Base-by-base conservation (phyloP, 179 eudicot species). In the Silene vulgaris region DNA sequence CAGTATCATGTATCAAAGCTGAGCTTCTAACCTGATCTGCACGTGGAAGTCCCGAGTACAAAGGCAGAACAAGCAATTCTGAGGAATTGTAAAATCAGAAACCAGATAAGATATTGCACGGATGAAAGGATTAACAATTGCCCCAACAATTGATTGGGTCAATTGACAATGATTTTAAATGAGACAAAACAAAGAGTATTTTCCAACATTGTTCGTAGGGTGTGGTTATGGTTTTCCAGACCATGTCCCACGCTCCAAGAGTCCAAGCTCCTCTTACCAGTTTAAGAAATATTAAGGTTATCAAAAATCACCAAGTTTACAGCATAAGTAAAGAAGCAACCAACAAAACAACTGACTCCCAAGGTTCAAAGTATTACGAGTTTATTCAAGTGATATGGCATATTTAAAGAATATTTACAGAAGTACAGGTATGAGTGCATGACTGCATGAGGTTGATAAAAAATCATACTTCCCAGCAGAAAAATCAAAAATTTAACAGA, bases 31-130 rank as follows among this genome's bases (percentile, higher is more conserved):
- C 99, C 93, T 93, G 98, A n/a, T 96, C 98, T 68, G 96, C 91
- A 82, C 98, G 97, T 75, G 98, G 78, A 81, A 96, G 96, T 76
- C 99, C 98, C 0, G 99, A 96, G 80, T 96, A 93, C 73, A 96
- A 74, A 77, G 98, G 97, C 83, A 96, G 83, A 77, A 88, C 87
- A 37, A 90, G 79, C 87, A 96, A 83, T 76, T 90, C 99, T 96
- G 90, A 69, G 74, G 43, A 68, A 56, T 63, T 75, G 56, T 28
- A n/a, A 64, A 69, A 56, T 23, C 21, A 69, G 43, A 74, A 59
- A 73, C 76, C 72, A 78, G 57, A 73, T 74, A 70, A 76, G 76
- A 9, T 56, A 79, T 14, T 32, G 4, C 23, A 23, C 56, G 3
- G 30, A 26, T 6, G 16, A 14, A 54, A 9, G 12, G 60, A 19